Evolutionary conservation across 495 filamentous ascomycete genomes (phyloP).

Genomic region (Penicillium desertorum): DNA sequence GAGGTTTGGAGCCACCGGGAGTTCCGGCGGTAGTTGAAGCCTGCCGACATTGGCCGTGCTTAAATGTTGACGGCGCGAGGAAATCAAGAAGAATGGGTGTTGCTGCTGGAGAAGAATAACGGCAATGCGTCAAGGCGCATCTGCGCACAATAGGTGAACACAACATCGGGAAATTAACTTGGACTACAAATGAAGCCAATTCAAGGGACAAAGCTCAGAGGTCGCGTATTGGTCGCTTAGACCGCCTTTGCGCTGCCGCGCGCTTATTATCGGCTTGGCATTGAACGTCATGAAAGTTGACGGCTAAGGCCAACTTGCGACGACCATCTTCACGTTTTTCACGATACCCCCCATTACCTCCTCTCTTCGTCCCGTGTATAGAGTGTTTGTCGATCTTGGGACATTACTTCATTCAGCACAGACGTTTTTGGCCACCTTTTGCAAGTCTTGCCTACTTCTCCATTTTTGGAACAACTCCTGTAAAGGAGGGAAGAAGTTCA

Average conservation of each 20-base stretch:
- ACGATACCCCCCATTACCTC: slow-evolving; percentile 1
- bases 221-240: slow-evolving; percentile 10
- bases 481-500: neutral
- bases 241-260: slow-evolving; percentile 24
- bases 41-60: slow-evolving; percentile 27
- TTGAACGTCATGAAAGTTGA: slow-evolving; percentile 31
- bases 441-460: neutral
- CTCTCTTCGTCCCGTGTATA: slow-evolving; percentile 13
- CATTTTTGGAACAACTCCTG: slow-evolving; percentile 14
- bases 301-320: slow-evolving; percentile 30
- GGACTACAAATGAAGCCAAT: neutral
- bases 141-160: slow-evolving; percentile 22
- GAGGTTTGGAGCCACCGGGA: slow-evolving; percentile 37
- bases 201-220: slow-evolving; percentile 2
- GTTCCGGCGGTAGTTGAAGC: slow-evolving; percentile 32
- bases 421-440: slow-evolving; percentile 1
- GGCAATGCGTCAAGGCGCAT: slow-evolving; percentile 20
- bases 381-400: neutral
- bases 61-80: slow-evolving; percentile 39
- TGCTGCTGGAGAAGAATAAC: slow-evolving; percentile 13
- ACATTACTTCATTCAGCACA: neutral
- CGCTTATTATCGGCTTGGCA: slow-evolving; percentile 28
- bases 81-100: slow-evolving; percentile 43
- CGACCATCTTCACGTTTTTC: slow-evolving; percentile 9
- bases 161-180: slow-evolving; percentile 17